Conservation (phyloP, 2,329 filamentous ascomycete species). For the Aspergillus pseudotamarii region DNA sequence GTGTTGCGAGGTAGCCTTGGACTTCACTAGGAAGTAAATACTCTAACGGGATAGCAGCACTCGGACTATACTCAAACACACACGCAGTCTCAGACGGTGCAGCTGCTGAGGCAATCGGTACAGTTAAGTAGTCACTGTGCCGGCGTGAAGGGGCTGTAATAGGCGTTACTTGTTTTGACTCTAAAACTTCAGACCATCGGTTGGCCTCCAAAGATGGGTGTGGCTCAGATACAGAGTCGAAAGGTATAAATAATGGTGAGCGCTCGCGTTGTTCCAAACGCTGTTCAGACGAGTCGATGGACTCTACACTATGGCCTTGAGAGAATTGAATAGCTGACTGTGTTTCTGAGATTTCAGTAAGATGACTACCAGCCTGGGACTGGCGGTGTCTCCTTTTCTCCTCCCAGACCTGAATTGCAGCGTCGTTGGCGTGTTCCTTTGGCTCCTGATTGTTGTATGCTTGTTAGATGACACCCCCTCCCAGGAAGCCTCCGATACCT, state of each 20-base stretch:
- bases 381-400: conserved; percentile 23
- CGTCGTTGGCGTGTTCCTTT: conserved; percentile 37
- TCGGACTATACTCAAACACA: conserved; percentile 19
- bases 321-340: not conserved
- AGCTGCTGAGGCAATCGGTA: not conserved
- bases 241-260: conserved; percentile 25
- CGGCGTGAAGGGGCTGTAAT: not conserved
- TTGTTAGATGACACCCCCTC: conserved; percentile 12
- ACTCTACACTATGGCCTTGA: conserved; percentile 7
- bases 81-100: not conserved
- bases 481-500: not conserved
- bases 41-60: conserved; percentile 17
- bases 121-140: not conserved
- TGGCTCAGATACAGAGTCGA: conserved; percentile 8
- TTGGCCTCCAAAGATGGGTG: conserved; percentile 4
- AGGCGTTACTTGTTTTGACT: not conserved
- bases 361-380: conserved; percentile 8
- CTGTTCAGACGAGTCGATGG: not conserved
- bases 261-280: not conserved
- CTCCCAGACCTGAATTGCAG: conserved; percentile 34
- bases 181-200: not conserved
- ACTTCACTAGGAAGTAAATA: conserved; percentile 20
- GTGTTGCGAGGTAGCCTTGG: conserved; percentile 3
- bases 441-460: conserved; percentile 31
- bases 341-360: conserved; percentile 9